Conservation (phyloP, 192 early-diverging fungal species). For the Dissophora ornata region DNA sequence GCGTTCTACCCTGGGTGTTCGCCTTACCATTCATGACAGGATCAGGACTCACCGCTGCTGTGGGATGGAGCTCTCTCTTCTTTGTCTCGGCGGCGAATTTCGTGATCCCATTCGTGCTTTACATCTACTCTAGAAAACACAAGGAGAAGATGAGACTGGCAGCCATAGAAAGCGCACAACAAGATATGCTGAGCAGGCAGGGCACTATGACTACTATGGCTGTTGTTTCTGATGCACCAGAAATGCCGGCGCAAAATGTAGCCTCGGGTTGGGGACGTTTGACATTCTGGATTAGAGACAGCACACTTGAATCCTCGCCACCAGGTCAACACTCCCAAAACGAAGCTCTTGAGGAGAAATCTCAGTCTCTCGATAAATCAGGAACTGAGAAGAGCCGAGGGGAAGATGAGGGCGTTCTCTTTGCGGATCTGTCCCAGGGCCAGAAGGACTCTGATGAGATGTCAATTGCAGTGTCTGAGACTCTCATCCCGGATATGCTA, state of each 20-base stretch:
- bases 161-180: neutral
- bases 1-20: constrained; percentile 26
- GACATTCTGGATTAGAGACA: neutral
- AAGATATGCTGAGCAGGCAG: neutral
- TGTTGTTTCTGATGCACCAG: too few species aligned
- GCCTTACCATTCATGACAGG: constrained; percentile 34
- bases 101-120: constrained; percentile 72
- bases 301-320: neutral
- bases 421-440: too few species aligned
- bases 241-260: too few species aligned
- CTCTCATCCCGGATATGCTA: too few species aligned
- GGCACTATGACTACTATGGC: too few species aligned
- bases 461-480: neutral
- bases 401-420: too few species aligned
- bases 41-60: constrained; percentile 58
- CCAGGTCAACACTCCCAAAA: too few species aligned
- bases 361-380: too few species aligned
- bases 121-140: constrained; percentile 63
- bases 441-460: too few species aligned
- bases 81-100: constrained; percentile 76
- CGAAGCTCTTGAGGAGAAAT: too few species aligned
- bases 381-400: too few species aligned
- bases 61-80: constrained; percentile 73
- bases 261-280: neutral
- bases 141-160: constrained; percentile 30